Conservation (phyloP, 768 basidiomycete genomes). For the Pulveroboletus ravenelii region DNA sequence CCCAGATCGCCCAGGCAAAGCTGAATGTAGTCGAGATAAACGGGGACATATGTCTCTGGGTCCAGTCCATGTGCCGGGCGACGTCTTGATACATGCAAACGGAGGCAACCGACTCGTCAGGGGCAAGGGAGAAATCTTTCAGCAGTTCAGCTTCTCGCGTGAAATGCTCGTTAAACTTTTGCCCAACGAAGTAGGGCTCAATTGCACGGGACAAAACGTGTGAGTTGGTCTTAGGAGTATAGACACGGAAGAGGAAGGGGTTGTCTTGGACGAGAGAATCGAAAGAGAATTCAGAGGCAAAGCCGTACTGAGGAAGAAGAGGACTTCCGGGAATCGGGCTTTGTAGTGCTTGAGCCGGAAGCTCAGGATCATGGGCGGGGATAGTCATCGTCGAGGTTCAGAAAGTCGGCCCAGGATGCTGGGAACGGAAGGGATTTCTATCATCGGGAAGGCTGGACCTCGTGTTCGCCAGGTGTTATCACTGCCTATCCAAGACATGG, state of each 20-base stretch:
- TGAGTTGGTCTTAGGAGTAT: constrained; percentile 63
- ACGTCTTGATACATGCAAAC: constrained; percentile 55
- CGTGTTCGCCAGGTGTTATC: constrained; percentile 32
- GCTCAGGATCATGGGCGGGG: constrained; percentile 14
- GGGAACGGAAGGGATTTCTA: constrained; percentile 25
- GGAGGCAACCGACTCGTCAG: constrained; percentile 27
- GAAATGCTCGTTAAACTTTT: constrained; percentile 50
- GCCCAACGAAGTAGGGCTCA: constrained; percentile 66
- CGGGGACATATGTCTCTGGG: constrained; percentile 62
- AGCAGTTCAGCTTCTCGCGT: constrained; percentile 38
- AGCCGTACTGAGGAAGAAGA: constrained; percentile 75
- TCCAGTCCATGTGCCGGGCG: constrained; percentile 71
- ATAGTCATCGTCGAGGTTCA: constrained; percentile 23
- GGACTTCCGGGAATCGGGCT: constrained; percentile 22
- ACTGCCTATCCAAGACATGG: constrained; percentile 24
- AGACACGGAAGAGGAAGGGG: constrained; percentile 74
- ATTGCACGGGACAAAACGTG: constrained; percentile 44
- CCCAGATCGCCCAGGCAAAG: constrained; percentile 80
- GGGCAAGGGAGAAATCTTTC: constrained; percentile 27
- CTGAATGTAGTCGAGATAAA: constrained; percentile 77
- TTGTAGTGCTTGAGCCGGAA: constrained; percentile 12
- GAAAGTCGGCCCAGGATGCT: constrained; percentile 6
- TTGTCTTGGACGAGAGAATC: constrained; percentile 57
- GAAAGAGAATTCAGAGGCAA: constrained; percentile 59
- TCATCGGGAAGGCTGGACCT: constrained; percentile 17